Conservation (phyloP, 176 grass and related monocot species). For the Elaeis guineensis region DNA sequence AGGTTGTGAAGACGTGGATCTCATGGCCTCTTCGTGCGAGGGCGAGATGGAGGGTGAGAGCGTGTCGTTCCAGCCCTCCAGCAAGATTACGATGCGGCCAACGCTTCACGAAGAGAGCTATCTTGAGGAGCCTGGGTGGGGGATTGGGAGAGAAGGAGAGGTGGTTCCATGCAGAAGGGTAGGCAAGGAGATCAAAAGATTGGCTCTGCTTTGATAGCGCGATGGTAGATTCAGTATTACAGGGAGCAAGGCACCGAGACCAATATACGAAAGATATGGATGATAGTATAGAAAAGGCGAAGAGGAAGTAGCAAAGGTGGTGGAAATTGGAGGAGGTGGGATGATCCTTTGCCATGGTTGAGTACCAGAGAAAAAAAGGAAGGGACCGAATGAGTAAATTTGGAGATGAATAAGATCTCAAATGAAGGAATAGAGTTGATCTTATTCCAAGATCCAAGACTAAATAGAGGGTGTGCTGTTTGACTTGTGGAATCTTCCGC, state of each 20-base stretch:
- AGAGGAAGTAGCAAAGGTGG: slow-evolving; percentile 20
- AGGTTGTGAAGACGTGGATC: slow-evolving; percentile 45
- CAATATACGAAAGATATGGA: slow-evolving; percentile 6
- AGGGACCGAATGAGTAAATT: too few species aligned
- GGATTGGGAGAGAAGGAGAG: slow-evolving; percentile 29
- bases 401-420: too few species aligned
- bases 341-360: too few species aligned
- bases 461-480: too few species aligned
- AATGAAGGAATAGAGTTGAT: too few species aligned
- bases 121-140: slow-evolving; percentile 23
- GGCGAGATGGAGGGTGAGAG: slow-evolving; percentile 30
- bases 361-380: too few species aligned
- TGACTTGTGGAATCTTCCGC: too few species aligned
- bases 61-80: slow-evolving; percentile 46
- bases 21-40: slow-evolving; percentile 40
- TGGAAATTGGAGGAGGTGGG: slow-evolving; percentile 6
- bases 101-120: slow-evolving; percentile 45
- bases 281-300: slow-evolving; percentile 22
- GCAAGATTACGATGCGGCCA: slow-evolving; percentile 27
- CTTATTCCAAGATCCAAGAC: too few species aligned
- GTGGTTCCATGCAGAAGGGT: slow-evolving; percentile 35
- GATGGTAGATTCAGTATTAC: neutral
- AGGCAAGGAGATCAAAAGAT: slow-evolving; percentile 32
- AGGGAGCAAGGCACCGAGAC: slow-evolving; percentile 6
- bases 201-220: neutral